Conservation (phyloP, 108 stramenopile species). For the Cyclotella cryptica region DNA sequence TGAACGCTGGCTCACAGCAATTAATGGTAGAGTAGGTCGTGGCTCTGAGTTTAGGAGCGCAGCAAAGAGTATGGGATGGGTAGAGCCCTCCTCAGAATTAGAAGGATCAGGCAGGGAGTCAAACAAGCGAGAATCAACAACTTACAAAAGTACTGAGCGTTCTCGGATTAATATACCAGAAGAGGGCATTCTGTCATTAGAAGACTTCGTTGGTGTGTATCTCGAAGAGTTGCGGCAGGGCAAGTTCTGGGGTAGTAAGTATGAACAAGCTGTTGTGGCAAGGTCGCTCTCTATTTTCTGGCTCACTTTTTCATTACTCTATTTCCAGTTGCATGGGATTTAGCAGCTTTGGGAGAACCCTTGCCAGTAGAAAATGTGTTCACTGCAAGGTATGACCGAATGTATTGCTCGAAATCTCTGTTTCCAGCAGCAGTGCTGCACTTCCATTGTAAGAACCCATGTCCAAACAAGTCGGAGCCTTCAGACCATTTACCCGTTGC, state of each 20-base stretch:
- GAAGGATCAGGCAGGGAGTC: constrained; percentile 36
- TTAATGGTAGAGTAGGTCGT: constrained; percentile 78
- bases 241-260: constrained; percentile 90
- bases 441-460: constrained; percentile 48
- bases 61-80: constrained; percentile 76
- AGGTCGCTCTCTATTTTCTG: not conserved
- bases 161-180: constrained; percentile 65
- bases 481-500: constrained; percentile 93
- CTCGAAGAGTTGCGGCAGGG: constrained; percentile 80
- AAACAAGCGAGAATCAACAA: constrained; percentile 15
- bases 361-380: constrained; percentile 80
- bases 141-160: constrained; percentile 35
- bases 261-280: not conserved
- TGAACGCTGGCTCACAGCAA: constrained; percentile 80
- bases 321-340: constrained; percentile 77
- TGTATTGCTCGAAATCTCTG: constrained; percentile 74
- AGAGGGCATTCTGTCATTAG: constrained; percentile 62
- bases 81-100: constrained; percentile 39
- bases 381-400: constrained; percentile 85
- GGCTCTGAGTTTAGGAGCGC: constrained; percentile 84
- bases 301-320: not conserved
- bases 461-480: constrained; percentile 88
- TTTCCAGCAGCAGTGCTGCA: constrained; percentile 70
- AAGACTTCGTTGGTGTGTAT: constrained; percentile 84
- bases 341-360: constrained; percentile 77